A percentile compares a stretch with the other conserved stretches of the same genome.
Evolutionary conservation across 805 yeast genomes (phyloP).

Genomic region (Kodamaea kaohsiungensis): DNA sequence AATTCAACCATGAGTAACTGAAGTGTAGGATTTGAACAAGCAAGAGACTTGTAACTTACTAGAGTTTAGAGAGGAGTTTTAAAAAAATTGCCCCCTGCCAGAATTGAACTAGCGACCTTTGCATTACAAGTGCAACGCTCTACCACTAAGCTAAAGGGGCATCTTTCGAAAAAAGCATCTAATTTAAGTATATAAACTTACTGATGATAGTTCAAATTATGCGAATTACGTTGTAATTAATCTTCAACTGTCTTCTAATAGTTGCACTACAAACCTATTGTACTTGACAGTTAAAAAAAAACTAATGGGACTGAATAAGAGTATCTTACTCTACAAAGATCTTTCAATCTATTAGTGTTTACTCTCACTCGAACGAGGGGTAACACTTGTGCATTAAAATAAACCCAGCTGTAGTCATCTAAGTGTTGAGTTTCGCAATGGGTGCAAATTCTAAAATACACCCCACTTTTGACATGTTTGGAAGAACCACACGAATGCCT

Average conservation of each 20-base stretch:
- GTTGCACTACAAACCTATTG: too few relatives aligned
- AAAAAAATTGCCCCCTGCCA: constrained; percentile 34
- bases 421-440: neutral
- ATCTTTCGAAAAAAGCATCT: neutral
- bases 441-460: neutral
- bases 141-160: constrained; percentile 99
- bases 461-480: constrained; percentile 10
- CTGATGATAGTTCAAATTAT: too few relatives aligned
- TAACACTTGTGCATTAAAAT: neutral
- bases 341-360: neutral
- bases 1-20: neutral
- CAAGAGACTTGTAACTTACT: too few relatives aligned
- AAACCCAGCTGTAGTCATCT: neutral
- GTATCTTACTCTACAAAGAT: too few relatives aligned
- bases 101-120: constrained; percentile 43
- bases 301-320: too few relatives aligned
- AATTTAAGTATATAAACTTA: neutral
- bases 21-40: too few relatives aligned
- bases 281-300: too few relatives aligned
- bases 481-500: constrained; percentile 4
- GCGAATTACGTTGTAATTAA: too few relatives aligned
- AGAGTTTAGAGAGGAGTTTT: neutral
- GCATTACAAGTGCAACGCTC: constrained; percentile 99
- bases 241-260: too few relatives aligned
- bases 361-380: neutral